Evolutionary conservation across 176 grass and related monocot species (phyloP).

Genomic region (Cenchrus fungigraminus): DNA sequence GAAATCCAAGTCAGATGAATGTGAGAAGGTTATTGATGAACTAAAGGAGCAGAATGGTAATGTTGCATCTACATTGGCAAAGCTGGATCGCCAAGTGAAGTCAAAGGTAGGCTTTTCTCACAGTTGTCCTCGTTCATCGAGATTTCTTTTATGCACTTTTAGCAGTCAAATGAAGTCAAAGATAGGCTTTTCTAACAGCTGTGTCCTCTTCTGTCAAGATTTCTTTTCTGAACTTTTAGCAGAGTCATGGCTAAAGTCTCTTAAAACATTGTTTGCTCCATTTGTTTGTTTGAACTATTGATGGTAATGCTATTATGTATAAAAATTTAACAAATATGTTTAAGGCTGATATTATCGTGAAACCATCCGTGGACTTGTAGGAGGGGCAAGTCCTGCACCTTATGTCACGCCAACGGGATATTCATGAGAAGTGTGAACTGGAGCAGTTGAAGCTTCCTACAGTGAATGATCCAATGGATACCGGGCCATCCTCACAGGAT

Average conservation of each 20-base stretch:
- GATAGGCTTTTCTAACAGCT: constrained; percentile 55
- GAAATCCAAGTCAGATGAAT: constrained; percentile 96
- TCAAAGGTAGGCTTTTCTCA: constrained; percentile 68
- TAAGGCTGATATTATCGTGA: constrained; percentile 29
- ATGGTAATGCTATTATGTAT: neutral
- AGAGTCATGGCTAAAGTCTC: constrained; percentile 10
- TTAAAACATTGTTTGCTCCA: constrained; percentile 30
- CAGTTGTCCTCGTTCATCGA: constrained; percentile 11
- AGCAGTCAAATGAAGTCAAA: constrained; percentile 65
- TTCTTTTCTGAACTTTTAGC: neutral
- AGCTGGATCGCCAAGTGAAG: constrained; percentile 77
- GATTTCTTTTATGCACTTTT: neutral
- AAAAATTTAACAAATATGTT: neutral
- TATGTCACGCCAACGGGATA: constrained; percentile 59
- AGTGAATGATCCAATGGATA: constrained; percentile 86
- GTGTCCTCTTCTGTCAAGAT: neutral
- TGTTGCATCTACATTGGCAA: constrained; percentile 63
- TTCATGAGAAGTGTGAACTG: constrained; percentile 86
- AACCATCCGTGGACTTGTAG: constrained; percentile 52
- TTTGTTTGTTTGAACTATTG: constrained; percentile 23
- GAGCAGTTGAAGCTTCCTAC: constrained; percentile 90
- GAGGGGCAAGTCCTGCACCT: constrained; percentile 72
- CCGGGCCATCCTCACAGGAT: constrained; percentile 47
- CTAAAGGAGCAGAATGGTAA: constrained; percentile 77
- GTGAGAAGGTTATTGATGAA: constrained; percentile 76